phyloP scores from a whole-genome alignment of 352 stramenopile species.

The Phytopythium sindhum region DNA sequence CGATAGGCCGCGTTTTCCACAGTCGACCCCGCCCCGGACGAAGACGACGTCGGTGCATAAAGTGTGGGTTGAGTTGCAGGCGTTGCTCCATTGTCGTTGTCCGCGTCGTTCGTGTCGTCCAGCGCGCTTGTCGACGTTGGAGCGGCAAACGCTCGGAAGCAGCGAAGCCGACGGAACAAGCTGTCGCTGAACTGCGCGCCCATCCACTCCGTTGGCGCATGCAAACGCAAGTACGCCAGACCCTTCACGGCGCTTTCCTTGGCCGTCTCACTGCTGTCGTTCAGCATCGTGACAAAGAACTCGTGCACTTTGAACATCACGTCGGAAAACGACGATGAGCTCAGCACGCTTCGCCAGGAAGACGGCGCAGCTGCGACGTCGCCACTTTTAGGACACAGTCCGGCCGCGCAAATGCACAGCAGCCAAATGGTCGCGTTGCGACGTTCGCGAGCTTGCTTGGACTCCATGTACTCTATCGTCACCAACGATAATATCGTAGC shows the following conservation, averaged over 20 bases:
- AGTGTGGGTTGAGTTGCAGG: slow-evolving; percentile 5
- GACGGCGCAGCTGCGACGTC: not conserved
- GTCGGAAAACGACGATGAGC: slow-evolving; percentile 20
- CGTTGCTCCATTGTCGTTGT: slow-evolving; percentile 11
- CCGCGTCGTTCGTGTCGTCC: slow-evolving; percentile 22
- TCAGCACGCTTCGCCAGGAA: slow-evolving; percentile 36
- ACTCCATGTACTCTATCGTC: slow-evolving; percentile 7
- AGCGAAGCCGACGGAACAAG: slow-evolving; percentile 73
- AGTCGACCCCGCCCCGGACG: slow-evolving; percentile 14
- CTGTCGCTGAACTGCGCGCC: slow-evolving; percentile 69
- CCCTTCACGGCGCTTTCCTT: slow-evolving; percentile 81
- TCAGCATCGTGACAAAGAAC: slow-evolving; percentile 79
- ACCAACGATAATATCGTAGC: slow-evolving; percentile 8
- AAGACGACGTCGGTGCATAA: slow-evolving; percentile 11
- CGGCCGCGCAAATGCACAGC: slow-evolving; percentile 60
- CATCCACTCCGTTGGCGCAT: slow-evolving; percentile 46
- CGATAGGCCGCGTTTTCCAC: slow-evolving; percentile 81
- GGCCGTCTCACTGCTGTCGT: slow-evolving; percentile 55
- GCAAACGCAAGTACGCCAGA: slow-evolving; percentile 64
- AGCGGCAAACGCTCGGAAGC: slow-evolving; percentile 67
- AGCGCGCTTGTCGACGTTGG: slow-evolving; percentile 14
- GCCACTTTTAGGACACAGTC: slow-evolving; percentile 18
- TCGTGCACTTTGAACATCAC: slow-evolving; percentile 55
- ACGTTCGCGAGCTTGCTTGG: slow-evolving; percentile 19
- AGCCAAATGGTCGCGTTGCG: slow-evolving; percentile 64